These are phyloP conservation scores for Neurospora sp. DNA, from an alignment of 495 filamentous ascomycete genomes.

Conservation along the genomic window DNA sequence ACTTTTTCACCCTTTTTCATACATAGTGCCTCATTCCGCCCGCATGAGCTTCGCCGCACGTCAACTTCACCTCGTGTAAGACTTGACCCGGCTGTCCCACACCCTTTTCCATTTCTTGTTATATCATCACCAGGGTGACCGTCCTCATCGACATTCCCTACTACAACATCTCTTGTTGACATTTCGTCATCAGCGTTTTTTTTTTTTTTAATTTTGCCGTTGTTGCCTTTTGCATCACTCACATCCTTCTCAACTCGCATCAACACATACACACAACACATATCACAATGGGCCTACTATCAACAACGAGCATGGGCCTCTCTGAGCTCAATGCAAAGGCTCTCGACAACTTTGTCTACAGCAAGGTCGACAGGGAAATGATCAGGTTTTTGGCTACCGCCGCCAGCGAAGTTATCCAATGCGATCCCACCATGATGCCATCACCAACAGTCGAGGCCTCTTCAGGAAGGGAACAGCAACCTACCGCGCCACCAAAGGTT, in stretches of 20 bases:
- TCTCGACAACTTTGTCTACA: conserved; percentile 79
- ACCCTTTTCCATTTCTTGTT: conserved; percentile 5
- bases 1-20: conserved; percentile 2
- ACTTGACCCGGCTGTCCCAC: background rate
- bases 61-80: conserved; percentile 13
- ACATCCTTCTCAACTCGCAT: conserved; percentile 3
- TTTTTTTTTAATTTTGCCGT: background rate
- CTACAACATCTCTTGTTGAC: conserved; percentile 1
- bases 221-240: background rate
- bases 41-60: conserved; percentile 17
- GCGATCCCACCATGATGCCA: conserved; percentile 53
- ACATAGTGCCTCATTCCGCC: background rate
- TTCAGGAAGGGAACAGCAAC: conserved; percentile 40
- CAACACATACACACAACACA: conserved; percentile 9
- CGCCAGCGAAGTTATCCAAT: conserved; percentile 81
- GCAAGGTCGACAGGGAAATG: conserved; percentile 75
- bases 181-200: conserved; percentile 9
- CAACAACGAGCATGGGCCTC: conserved; percentile 22
- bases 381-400: conserved; percentile 73
- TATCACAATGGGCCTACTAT: conserved; percentile 27
- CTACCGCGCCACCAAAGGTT: conserved; percentile 55
- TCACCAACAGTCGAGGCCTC: conserved; percentile 15
- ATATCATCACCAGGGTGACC: conserved; percentile 9
- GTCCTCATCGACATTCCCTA: conserved; percentile 3
- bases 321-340: conserved; percentile 62